Percentiles rank a stretch among this genome's conserved stretches.
Conservation (phyloP, 805 yeast genomes). For the Saccharomycopsis sp. region DNA sequence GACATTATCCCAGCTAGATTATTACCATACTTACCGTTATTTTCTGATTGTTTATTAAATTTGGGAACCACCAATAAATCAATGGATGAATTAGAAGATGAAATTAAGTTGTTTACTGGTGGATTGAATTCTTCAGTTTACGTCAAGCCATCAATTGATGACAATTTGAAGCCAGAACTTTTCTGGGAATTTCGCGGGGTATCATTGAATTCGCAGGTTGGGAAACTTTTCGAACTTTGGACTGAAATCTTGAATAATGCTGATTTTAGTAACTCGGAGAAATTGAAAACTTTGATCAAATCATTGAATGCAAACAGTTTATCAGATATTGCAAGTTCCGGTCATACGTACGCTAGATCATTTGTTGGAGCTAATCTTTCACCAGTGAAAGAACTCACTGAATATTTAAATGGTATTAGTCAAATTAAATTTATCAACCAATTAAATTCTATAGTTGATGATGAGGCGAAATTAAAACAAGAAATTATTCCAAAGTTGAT, state of each 20-base stretch:
- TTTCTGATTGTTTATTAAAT: conserved; percentile 71
- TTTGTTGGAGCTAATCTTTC: conserved; percentile 61
- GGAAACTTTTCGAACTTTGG: conserved; percentile 59
- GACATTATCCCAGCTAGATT: conserved; percentile 50
- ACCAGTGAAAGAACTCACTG: conserved; percentile 51
- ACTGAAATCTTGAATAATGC: conserved; percentile 62
- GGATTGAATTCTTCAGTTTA: conserved; percentile 64
- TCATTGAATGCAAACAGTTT: conserved; percentile 70
- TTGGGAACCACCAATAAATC: conserved; percentile 71
- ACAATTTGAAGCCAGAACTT: conserved; percentile 42
- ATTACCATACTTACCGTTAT: conserved; percentile 67
- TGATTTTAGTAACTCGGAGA: conserved; percentile 55
- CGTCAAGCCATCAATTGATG: conserved; percentile 47
- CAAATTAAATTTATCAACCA: conserved; percentile 67
- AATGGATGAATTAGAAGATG: conserved; percentile 79
- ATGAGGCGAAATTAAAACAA: conserved; percentile 40
- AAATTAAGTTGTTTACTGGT: conserved; percentile 77
- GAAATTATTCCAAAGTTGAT: conserved; percentile 61
- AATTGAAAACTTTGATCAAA: conserved; percentile 66
- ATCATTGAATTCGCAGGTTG: conserved; percentile 58
- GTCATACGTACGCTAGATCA: conserved; percentile 76
- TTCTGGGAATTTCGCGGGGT: conserved; percentile 58
- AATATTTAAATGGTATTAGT: conserved; percentile 63
- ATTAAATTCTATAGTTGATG: conserved; percentile 44
- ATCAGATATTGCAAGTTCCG: conserved; percentile 75